Evolutionary conservation across 805 yeast species (phyloP).

Genomic region (Lipomyces starkeyi): DNA sequence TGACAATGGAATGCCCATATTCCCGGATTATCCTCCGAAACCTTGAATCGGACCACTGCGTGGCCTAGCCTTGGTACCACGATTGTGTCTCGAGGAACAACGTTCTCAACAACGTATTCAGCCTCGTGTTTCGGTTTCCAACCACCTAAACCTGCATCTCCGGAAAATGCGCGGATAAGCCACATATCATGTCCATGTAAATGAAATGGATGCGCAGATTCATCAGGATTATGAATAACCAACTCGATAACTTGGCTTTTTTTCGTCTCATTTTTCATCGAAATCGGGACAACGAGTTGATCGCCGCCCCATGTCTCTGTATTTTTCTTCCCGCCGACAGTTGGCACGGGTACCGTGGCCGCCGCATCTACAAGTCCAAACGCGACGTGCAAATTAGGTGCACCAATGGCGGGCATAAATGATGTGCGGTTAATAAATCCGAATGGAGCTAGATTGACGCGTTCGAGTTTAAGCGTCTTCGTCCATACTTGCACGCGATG

Average conservation of each 20-base stretch:
- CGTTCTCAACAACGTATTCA: slow-evolving; percentile 61
- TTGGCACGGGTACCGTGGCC: slow-evolving; percentile 43
- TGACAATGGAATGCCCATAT: slow-evolving; percentile 99
- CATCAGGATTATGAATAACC: slow-evolving; percentile 78
- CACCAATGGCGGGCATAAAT: slow-evolving; percentile 41
- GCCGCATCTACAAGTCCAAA: slow-evolving; percentile 43
- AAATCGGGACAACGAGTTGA: slow-evolving; percentile 64
- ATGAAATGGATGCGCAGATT: slow-evolving; percentile 81
- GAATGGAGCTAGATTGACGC: slow-evolving; percentile 44
- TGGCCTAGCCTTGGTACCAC: slow-evolving; percentile 82
- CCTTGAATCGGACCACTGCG: slow-evolving; percentile 83
- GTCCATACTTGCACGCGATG: slow-evolving; percentile 13
- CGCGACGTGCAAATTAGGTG: slow-evolving; percentile 42
- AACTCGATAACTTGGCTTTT: slow-evolving; percentile 71
- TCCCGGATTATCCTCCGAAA: slow-evolving; percentile 82
- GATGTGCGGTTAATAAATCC: slow-evolving; percentile 44
- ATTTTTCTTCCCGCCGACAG: slow-evolving; percentile 64
- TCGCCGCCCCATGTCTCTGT: slow-evolving; percentile 68
- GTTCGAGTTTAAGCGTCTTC: slow-evolving; percentile 26
- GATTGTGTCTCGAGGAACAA: slow-evolving; percentile 82
- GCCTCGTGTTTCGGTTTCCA: slow-evolving; percentile 29
- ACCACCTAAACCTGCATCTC: slow-evolving; percentile 18
- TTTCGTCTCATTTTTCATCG: slow-evolving; percentile 40
- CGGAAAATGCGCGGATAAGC: slow-evolving; percentile 54
- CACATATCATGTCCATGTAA: slow-evolving; percentile 77